Evolutionary conservation across 2,329 filamentous ascomycete species (phyloP).

Genomic region (Xylariaceae sp.): DNA sequence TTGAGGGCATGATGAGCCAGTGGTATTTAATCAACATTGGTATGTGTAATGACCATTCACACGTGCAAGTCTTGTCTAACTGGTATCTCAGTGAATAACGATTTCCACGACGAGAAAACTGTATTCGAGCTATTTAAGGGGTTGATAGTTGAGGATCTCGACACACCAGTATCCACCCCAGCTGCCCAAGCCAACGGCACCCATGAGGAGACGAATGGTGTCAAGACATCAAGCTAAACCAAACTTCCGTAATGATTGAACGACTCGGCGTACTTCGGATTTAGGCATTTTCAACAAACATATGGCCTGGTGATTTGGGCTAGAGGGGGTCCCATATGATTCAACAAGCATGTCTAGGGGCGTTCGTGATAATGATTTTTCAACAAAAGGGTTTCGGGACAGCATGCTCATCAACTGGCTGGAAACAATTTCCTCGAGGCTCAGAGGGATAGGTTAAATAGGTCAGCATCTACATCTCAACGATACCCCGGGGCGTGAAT

Average conservation of each 20-base stretch:
- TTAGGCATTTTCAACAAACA: slow-evolving; percentile 36
- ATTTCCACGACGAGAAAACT: slow-evolving; percentile 79
- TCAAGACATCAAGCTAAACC: slow-evolving; percentile 20
- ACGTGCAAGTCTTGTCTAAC: slow-evolving; percentile 3
- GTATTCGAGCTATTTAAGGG: slow-evolving; percentile 86
- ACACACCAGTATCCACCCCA: slow-evolving; percentile 36
- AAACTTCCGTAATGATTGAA: slow-evolving; percentile 21
- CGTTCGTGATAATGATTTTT: slow-evolving; percentile 31
- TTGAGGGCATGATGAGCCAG: slow-evolving; percentile 77
- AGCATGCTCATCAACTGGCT: slow-evolving; percentile 24
- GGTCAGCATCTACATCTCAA: slow-evolving; percentile 39
- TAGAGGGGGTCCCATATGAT: slow-evolving; percentile 22
- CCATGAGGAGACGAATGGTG: slow-evolving; percentile 27
- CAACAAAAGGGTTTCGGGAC: slow-evolving; percentile 33
- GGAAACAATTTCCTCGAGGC: slow-evolving; percentile 13
- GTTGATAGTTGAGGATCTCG: slow-evolving; percentile 63
- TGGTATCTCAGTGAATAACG: slow-evolving; percentile 75
- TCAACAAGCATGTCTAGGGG: slow-evolving; percentile 36
- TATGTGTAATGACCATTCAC: slow-evolving; percentile 41
- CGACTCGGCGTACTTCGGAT: slow-evolving; percentile 32
- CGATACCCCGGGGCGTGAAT: slow-evolving; percentile 37
- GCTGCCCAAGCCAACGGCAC: slow-evolving; percentile 26
- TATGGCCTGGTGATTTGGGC: slow-evolving; percentile 17
- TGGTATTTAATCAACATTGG: slow-evolving; percentile 97
- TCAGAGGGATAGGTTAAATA: slow-evolving; percentile 30